Evolutionary conservation across 1,139 yeast genomes (phyloP).

Genomic region (Candida sanyaensis): DNA sequence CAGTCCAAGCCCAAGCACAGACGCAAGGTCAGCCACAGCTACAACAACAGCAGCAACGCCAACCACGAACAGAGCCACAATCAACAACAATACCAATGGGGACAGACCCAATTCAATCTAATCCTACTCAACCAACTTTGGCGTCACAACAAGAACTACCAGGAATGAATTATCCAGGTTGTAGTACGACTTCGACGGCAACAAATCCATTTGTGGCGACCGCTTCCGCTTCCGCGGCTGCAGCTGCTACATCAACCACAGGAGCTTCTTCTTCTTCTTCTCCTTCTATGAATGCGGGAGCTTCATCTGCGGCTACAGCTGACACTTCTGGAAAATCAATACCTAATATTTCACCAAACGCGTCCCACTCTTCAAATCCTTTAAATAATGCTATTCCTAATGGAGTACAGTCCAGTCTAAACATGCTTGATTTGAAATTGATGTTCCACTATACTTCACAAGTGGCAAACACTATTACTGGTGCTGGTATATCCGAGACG

Average conservation of each 20-base stretch:
- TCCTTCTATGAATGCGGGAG: background rate
- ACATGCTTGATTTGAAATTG: conserved; percentile 74
- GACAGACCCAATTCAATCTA: background rate
- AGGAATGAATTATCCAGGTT: conserved; percentile 1
- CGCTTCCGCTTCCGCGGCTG: background rate
- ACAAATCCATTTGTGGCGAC: background rate
- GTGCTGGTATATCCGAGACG: conserved; percentile 86
- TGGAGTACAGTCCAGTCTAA: conserved; percentile 39
- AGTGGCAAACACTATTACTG: conserved; percentile 85
- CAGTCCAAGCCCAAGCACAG: no score
- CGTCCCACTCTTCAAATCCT: conserved; percentile 10
- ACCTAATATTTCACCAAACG: conserved; percentile 34
- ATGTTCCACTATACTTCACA: conserved; percentile 87
- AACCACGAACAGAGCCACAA: background rate
- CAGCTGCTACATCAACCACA: background rate
- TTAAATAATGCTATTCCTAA: conserved; percentile 13
- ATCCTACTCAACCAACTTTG: background rate
- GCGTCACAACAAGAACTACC: background rate
- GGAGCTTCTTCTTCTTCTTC: background rate
- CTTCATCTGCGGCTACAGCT: background rate
- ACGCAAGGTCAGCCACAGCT: no score
- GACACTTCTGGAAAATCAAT: conserved; percentile 5
- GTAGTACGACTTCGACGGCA: background rate
- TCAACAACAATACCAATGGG: background rate
- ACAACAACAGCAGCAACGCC: background rate